Evolutionary conservation across 768 basidiomycete species (phyloP).

Genomic region (Russula earlei): DNA sequence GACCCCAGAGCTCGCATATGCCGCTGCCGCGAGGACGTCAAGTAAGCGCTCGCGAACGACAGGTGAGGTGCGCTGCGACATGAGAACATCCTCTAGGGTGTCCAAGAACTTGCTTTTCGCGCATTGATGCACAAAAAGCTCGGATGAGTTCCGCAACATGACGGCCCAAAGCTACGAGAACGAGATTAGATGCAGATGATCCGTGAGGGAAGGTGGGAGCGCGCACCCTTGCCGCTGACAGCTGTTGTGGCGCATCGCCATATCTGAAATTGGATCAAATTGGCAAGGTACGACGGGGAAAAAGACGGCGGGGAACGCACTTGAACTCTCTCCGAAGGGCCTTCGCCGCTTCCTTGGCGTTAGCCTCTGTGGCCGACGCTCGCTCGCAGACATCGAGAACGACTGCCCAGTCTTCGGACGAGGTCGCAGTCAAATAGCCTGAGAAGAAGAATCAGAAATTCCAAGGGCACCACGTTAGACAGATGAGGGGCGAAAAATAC

Average conservation of each 20-base stretch:
- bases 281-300: neutral
- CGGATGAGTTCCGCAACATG: constrained; percentile 75
- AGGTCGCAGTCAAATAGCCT: constrained; percentile 70
- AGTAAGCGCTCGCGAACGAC: constrained; percentile 74
- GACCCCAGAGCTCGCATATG: constrained; percentile 47
- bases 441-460: neutral
- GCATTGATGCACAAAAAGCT: constrained; percentile 60
- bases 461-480: neutral
- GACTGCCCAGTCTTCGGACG: constrained; percentile 73
- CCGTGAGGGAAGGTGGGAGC: neutral
- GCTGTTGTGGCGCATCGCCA: constrained; percentile 18
- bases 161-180: constrained; percentile 70
- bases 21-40: constrained; percentile 75
- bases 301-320: constrained; percentile 29
- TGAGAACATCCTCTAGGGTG: constrained; percentile 64
- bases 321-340: constrained; percentile 84
- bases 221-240: constrained; percentile 19
- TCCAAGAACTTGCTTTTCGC: constrained; percentile 71
- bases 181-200: neutral
- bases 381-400: constrained; percentile 83
- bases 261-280: constrained; percentile 7
- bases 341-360: constrained; percentile 77
- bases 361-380: constrained; percentile 58
- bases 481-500: constrained; percentile 27
- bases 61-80: constrained; percentile 54